Evolutionary conservation across 495 filamentous ascomycete genomes (phyloP).

Genomic region (Annulohypoxylon moriforme): DNA sequence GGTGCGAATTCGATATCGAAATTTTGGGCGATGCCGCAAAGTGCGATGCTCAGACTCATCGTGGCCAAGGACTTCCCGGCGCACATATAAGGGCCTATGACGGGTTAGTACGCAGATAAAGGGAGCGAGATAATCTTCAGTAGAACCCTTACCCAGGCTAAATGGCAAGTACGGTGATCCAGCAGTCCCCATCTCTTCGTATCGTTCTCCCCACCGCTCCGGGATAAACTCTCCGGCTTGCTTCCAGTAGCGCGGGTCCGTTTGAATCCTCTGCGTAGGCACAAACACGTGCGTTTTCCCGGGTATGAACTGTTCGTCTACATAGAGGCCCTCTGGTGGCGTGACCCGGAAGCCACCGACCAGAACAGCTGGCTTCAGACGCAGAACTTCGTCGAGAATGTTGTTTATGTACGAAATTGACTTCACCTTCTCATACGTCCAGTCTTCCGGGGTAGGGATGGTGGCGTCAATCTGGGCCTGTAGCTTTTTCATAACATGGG

Average conservation of each 20-base stretch:
- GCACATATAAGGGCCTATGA: slow-evolving; percentile 15
- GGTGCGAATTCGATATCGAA: slow-evolving; percentile 54
- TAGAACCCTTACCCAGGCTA: slow-evolving; percentile 25
- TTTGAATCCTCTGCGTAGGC: slow-evolving; percentile 39
- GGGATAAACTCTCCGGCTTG: slow-evolving; percentile 62
- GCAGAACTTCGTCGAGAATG: slow-evolving; percentile 65
- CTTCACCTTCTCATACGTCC: slow-evolving; percentile 40
- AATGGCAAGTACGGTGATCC: slow-evolving; percentile 42
- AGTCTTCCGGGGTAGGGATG: slow-evolving; percentile 32
- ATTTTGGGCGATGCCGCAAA: slow-evolving; percentile 47
- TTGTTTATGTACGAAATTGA: slow-evolving; percentile 55
- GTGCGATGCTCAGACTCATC: slow-evolving; percentile 53
- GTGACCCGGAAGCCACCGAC: slow-evolving; percentile 52
- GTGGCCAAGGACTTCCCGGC: slow-evolving; percentile 51
- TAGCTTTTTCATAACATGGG: slow-evolving; percentile 31
- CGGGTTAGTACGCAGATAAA: background rate
- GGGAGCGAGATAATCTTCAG: background rate
- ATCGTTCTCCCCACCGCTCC: slow-evolving; percentile 55
- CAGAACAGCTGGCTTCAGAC: slow-evolving; percentile 59
- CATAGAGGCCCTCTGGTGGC: slow-evolving; percentile 57
- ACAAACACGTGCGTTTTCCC: slow-evolving; percentile 52
- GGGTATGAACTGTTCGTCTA: slow-evolving; percentile 63
- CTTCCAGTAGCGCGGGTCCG: slow-evolving; percentile 55
- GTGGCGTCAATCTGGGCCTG: slow-evolving; percentile 24
- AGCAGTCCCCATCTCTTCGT: slow-evolving; percentile 46